phyloP scores from a whole-genome alignment of 352 stramenopile genomes.

The Plasmopara viticola region DNA sequence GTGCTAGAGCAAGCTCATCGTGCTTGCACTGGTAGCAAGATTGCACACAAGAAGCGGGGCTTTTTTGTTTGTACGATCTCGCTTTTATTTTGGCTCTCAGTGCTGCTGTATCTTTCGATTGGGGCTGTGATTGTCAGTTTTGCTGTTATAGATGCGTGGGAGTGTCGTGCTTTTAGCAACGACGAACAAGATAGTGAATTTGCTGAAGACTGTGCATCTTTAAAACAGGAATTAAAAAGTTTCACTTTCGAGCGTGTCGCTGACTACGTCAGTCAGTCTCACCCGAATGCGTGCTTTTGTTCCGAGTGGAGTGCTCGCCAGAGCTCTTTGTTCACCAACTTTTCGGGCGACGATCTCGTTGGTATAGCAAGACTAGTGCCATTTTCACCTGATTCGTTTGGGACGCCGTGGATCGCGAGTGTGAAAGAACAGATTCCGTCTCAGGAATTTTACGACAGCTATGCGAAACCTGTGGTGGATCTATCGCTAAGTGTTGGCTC shows the following conservation, averaged over 20 bases:
- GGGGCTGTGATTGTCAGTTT: constrained; percentile 28
- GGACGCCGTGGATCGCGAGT: constrained; percentile 22
- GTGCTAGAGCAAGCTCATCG: constrained; percentile 25
- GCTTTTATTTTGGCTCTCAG: constrained; percentile 26
- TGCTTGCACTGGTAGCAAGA: constrained; percentile 5
- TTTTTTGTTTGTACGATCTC: constrained; percentile 26
- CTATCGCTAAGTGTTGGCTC: constrained; percentile 18
- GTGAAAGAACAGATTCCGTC: constrained; percentile 31
- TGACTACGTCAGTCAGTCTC: constrained; percentile 23
- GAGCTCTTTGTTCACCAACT: constrained; percentile 20
- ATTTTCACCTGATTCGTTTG: constrained; percentile 37
- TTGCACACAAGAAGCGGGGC: constrained; percentile 19
- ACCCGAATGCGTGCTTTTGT: constrained; percentile 37
- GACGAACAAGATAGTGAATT: constrained; percentile 20
- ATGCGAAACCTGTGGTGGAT: constrained; percentile 35
- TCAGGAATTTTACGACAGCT: constrained; percentile 27
- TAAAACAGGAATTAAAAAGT: constrained; percentile 27
- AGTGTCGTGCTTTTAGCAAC: constrained; percentile 19
- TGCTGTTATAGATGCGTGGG: constrained; percentile 29
- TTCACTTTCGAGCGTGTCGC: constrained; percentile 28
- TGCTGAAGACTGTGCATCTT: constrained; percentile 15
- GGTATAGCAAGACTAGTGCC: constrained; percentile 30
- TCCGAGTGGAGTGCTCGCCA: constrained; percentile 38
- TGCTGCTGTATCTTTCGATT: constrained; percentile 26
- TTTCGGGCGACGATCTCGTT: constrained; percentile 18